Base-by-base conservation (phyloP, 352 stramenopile species). In the Pythium brassicae region DNA sequence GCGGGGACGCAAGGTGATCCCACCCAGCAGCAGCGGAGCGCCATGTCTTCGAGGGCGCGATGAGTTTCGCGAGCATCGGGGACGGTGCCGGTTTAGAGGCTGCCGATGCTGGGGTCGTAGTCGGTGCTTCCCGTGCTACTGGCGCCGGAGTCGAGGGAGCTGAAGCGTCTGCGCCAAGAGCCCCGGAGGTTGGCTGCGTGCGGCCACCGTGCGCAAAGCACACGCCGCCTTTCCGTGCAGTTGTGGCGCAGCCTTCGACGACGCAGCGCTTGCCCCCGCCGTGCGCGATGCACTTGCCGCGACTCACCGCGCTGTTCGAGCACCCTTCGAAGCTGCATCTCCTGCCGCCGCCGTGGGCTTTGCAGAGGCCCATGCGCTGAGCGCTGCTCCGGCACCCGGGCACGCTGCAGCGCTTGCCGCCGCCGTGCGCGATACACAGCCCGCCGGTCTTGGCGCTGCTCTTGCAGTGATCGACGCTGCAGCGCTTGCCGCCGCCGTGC, bases 381-480 rank as follows among this genome's bases (percentile, higher is more conserved):
- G 83, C 85, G 40, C 85, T 93, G 66, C 79, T 93, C 14, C 72
- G 75, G 45, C 83, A 92, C 14, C 66, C 78, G 12, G 68, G 66
- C 37, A 95, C 71, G 10, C 75, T 89, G 59, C 83, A 93, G 20
- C 83, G 79, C 63, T 94, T 93, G 39, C 86, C 86, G 34, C 85
- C 85, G 26, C 85, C 85, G 47, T 95, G 85, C 2, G 80, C 78
- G 52, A 94, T 93, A 27, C 85, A 94, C 5, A 86, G 72, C 15
- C 84, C 84, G 4, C 84, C 84, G n/a, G 83, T 92, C 62, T 92
- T 92, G 23, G 84, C 84, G 32, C 84, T 92, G 55, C 74, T 88
- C 52, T 83, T 74, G 65, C 84, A 94, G 59, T 73, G 74, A 22
- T 76, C 65, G 25, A 93, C 69, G 12, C 72, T 84, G 59, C 83